Evolutionary conservation across 192 early-diverging fungal species (phyloP), one percentile per base, ranked within the genome.

Genomic region (Allomyces macrogynus): DNA sequence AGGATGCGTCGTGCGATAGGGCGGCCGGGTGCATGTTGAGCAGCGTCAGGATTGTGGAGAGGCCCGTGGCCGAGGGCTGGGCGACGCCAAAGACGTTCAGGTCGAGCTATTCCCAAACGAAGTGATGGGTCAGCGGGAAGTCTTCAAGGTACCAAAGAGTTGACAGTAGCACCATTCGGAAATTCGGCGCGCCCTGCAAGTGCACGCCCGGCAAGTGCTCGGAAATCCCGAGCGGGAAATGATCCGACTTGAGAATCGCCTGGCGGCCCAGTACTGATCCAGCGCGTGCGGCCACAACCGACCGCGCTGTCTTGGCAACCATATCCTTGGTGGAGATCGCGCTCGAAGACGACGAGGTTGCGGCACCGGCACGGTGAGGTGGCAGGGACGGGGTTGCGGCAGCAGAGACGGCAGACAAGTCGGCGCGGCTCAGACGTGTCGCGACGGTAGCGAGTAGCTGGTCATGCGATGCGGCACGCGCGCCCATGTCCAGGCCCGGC

Each of bases 141-240:
- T 57, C 3, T 57, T 57, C 1, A 3, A 7, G 1, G 20, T 5
- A n/a, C 16, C 20, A 57, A n/a, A n/a, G n/a, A n/a, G 61, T 7
- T n/a, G n/a, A n/a, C n/a, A n/a, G 32, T 0, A 40, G 20, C 20
- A 75, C 80, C 67, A 73, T 73, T 23, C 84, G 75, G 72, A 85
- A 85, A 67, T 85, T 84, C 23, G 84, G 84, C 25, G 84, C 81
- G 8, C 84, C 84, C 57, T 84, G 77, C 27, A 85, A 65, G 67
- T 82, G 73, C 61, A 85, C 77, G 66, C 82, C 77, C 32, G 32
- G 32, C 12, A 84, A 61, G 44, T 75, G 74, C 10, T 75, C 68
- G 64, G 71, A 66, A 16, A 61, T 49, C 62, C 69, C 74, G 62
- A 63, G 66, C 20, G 73, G 70, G 67, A 81, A 85, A 64, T 83